phyloP scores from a whole-genome alignment of 441 rosid genomes.

The Arabidopsis hybrid region DNA sequence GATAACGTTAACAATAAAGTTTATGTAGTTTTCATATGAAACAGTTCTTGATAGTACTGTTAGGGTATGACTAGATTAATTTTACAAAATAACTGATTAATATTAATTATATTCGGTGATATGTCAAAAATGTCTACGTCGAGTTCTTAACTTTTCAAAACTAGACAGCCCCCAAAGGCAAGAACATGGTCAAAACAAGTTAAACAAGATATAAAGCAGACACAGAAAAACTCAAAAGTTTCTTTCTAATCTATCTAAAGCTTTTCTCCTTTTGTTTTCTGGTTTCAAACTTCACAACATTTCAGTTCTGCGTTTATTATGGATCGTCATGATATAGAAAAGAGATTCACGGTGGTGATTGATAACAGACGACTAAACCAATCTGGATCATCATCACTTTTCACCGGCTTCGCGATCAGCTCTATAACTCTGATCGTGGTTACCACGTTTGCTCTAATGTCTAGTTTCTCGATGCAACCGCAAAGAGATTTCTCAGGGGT shows the following conservation, averaged over 20 bases:
- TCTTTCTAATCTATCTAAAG: conserved; percentile 17
- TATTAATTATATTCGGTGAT: background rate
- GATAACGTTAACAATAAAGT: background rate
- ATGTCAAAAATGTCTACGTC: conserved; percentile 16
- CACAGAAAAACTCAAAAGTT: conserved; percentile 14
- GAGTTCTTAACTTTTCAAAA: conserved; percentile 14
- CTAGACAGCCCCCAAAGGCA: conserved; percentile 19
- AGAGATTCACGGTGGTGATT: conserved; percentile 2
- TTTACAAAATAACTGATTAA: background rate
- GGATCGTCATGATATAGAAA: conserved; percentile 26
- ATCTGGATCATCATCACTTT: conserved; percentile 33
- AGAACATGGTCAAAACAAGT: conserved; percentile 30
- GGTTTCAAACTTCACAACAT: background rate
- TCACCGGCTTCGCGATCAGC: conserved; percentile 30
- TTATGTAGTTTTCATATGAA: background rate
- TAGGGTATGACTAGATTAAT: background rate
- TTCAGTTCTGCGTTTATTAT: conserved; percentile 3
- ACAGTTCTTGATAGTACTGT: background rate
- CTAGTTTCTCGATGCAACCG: conserved; percentile 35
- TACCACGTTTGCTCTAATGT: conserved; percentile 33
- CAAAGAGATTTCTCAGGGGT: conserved; percentile 35
- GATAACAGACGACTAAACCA: conserved; percentile 35
- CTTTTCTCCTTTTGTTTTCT: background rate
- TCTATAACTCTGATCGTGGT: conserved; percentile 24
- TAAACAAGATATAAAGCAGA: conserved; percentile 10